Evolutionary conservation across 495 filamentous ascomycete species (phyloP).

Genomic region (Tuber aestivum): DNA sequence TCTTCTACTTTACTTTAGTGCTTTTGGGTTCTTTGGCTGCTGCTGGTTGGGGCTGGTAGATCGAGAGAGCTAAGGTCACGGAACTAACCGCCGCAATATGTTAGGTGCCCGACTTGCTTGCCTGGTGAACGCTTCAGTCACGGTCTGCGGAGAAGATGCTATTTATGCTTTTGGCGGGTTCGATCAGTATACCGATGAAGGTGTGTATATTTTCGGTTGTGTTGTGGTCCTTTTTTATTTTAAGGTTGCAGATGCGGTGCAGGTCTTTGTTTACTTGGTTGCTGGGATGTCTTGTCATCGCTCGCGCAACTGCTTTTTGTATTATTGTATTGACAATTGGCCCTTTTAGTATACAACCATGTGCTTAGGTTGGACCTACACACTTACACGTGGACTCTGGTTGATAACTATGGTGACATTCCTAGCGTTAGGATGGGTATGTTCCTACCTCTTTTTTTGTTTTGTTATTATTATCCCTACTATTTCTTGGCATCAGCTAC

Average conservation of each 20-base stretch:
- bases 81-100: slow-evolving; percentile 13
- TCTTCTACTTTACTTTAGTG: background rate
- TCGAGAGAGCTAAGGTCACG: background rate
- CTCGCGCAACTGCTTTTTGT: slow-evolving; percentile 24
- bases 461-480: slow-evolving; percentile 10
- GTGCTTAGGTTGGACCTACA: slow-evolving; percentile 80
- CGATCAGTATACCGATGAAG: slow-evolving; percentile 96
- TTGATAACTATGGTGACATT: slow-evolving; percentile 98
- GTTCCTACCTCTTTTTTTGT: slow-evolving; percentile 35
- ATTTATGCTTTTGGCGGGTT: slow-evolving; percentile 99
- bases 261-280: background rate
- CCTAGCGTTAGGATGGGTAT: slow-evolving; percentile 95
- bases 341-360: slow-evolving; percentile 79
- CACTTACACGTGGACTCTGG: slow-evolving; percentile 83
- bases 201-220: slow-evolving; percentile 42
- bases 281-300: background rate
- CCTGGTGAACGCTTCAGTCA: slow-evolving; percentile 94
- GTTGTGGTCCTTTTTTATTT: slow-evolving; percentile 4
- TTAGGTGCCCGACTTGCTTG: slow-evolving; percentile 86
- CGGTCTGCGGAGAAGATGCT: slow-evolving; percentile 88
- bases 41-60: slow-evolving; percentile 3
- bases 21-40: slow-evolving; percentile 14
- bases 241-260: background rate
- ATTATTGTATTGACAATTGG: background rate
- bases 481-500: slow-evolving; percentile 17